Evolutionary conservation across 2,329 filamentous ascomycete species (phyloP).

Genomic region (Colletotrichum echinochloae): DNA sequence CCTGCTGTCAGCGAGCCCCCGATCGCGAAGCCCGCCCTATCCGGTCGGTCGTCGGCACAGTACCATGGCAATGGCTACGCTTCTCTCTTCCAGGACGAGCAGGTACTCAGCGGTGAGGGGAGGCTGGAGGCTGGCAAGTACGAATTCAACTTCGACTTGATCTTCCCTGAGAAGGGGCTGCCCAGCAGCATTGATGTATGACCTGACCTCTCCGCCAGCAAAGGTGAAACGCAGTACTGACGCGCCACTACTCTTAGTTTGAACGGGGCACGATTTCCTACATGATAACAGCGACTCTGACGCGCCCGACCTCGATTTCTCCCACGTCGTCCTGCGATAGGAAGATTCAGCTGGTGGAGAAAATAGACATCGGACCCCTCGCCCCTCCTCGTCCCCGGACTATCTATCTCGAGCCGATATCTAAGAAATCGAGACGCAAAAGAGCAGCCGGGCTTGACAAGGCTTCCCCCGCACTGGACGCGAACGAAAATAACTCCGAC

Average conservation of each 20-base stretch:
- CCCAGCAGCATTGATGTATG: constrained; percentile 96
- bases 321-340: constrained; percentile 84
- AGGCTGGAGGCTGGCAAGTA: constrained; percentile 79
- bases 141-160: constrained; percentile 81
- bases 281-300: constrained; percentile 89
- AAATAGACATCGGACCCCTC: constrained; percentile 85
- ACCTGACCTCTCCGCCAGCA: constrained; percentile 43
- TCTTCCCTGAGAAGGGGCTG: constrained; percentile 75
- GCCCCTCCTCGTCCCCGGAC: constrained; percentile 80
- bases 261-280: constrained; percentile 95
- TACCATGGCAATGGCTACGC: constrained; percentile 83
- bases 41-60: constrained; percentile 55
- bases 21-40: constrained; percentile 55
- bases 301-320: constrained; percentile 86
- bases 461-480: constrained; percentile 58
- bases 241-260: constrained; percentile 70
- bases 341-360: constrained; percentile 83
- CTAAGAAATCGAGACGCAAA: constrained; percentile 75
- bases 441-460: constrained; percentile 62
- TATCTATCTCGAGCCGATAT: constrained; percentile 89
- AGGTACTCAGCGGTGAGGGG: constrained; percentile 82
- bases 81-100: constrained; percentile 86
- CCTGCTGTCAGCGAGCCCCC: constrained; percentile 67
- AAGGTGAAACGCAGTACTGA: constrained; percentile 19
- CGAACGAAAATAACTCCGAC: constrained; percentile 51